These are phyloP conservation scores for Diaporthe australafricana DNA, from an alignment of 2,329 filamentous ascomycete genomes.

Conservation along the genomic window DNA sequence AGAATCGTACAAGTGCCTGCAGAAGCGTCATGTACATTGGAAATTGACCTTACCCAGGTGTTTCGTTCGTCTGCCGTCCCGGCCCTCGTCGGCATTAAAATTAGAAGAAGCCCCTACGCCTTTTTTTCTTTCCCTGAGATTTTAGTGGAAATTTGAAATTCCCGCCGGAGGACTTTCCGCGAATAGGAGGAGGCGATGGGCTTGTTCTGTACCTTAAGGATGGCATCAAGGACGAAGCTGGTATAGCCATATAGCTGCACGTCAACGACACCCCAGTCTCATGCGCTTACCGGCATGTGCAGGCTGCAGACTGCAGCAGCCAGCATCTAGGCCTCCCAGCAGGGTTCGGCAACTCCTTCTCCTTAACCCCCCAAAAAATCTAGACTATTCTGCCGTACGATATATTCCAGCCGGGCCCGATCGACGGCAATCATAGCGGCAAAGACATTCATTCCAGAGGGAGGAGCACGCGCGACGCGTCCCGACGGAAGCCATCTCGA, in stretches of 20 bases:
- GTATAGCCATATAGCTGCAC: constrained; percentile 1
- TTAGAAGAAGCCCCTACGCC: neutral
- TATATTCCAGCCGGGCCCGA: neutral
- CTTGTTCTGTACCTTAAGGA: no score
- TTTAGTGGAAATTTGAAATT: constrained; percentile 9
- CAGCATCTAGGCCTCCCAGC: neutral
- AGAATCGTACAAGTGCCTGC: constrained; percentile 30
- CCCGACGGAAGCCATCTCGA: neutral
- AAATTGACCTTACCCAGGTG: constrained; percentile 25
- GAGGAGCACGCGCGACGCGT: constrained; percentile 17
- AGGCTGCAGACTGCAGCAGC: constrained; percentile 3
- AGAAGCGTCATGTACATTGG: constrained; percentile 15
- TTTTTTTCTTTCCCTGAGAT: no score
- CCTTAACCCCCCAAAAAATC: neutral
- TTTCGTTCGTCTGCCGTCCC: neutral
- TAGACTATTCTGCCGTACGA: neutral
- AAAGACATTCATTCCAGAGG: constrained; percentile 26
- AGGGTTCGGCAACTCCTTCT: neutral
- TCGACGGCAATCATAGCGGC: neutral
- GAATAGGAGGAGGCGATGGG: neutral
- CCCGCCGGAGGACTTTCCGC: neutral
- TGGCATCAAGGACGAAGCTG: neutral
- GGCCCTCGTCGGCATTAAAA: neutral
- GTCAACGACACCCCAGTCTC: constrained; percentile 14
- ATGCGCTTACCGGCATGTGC: constrained; percentile 11